These are phyloP conservation scores for Evansstolkia leycettana DNA, from an alignment of 495 filamentous ascomycete genomes.

Conservation along the genomic window DNA sequence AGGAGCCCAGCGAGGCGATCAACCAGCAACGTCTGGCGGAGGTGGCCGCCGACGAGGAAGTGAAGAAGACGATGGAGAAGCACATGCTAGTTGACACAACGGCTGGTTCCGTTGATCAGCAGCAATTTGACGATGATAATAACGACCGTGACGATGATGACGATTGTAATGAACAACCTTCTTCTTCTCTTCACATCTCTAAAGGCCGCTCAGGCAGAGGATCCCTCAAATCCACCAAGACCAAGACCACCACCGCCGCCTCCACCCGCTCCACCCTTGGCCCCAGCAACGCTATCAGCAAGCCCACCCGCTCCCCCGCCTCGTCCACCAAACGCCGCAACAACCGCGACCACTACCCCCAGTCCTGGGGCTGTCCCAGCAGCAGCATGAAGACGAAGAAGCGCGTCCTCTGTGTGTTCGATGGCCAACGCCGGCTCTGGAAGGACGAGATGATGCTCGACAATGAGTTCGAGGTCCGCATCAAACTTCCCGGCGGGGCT, in stretches of 20 bases:
- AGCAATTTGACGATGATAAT: constrained; percentile 37
- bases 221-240: constrained; percentile 26
- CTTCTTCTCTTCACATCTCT: too few relatives aligned
- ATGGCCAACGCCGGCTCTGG: constrained; percentile 75
- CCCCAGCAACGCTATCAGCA: constrained; percentile 37
- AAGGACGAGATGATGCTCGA: constrained; percentile 99
- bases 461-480: constrained; percentile 84
- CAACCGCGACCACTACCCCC: constrained; percentile 84
- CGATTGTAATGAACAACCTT: constrained; percentile 40
- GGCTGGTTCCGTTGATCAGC: constrained; percentile 31
- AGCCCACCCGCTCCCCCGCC: constrained; percentile 27
- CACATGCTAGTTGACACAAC: constrained; percentile 56
- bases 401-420: constrained; percentile 86
- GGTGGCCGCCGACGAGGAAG: constrained; percentile 70
- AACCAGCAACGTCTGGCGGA: constrained; percentile 78
- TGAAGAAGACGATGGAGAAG: constrained; percentile 72
- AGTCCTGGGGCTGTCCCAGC: constrained; percentile 79
- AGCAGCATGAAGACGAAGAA: constrained; percentile 97
- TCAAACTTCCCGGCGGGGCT: constrained; percentile 58
- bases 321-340: constrained; percentile 55
- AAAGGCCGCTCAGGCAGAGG: constrained; percentile 38
- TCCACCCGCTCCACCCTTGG: constrained; percentile 37
- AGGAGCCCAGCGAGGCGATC: constrained; percentile 90
- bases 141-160: constrained; percentile 51
- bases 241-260: constrained; percentile 6